phyloP scores from a whole-genome alignment of 2,329 filamentous ascomycete species.

The Stagonosporopsis tanaceti region DNA sequence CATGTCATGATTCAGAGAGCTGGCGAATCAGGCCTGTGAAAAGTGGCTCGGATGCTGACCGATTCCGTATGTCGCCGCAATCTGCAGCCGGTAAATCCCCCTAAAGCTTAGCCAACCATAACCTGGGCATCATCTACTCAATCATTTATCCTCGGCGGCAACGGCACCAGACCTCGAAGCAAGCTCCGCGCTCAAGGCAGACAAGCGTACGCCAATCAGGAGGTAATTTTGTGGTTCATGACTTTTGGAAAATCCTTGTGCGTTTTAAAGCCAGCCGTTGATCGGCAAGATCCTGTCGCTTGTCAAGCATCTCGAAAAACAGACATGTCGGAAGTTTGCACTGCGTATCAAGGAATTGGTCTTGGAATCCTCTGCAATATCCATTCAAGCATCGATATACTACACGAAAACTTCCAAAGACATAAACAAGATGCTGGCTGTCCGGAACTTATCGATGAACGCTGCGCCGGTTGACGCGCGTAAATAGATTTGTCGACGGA shows the following conservation, averaged over 20 bases:
- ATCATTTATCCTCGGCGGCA: constrained; percentile 1
- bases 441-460: constrained; percentile 27
- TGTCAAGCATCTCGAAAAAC: neutral
- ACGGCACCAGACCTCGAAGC: neutral
- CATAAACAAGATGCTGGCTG: neutral
- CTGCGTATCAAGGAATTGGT: neutral
- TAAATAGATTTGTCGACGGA: constrained; percentile 2
- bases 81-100: constrained; percentile 3
- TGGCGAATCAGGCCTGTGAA: neutral
- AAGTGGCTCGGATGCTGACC: neutral
- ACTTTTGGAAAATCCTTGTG: neutral
- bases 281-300: neutral
- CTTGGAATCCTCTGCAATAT: neutral
- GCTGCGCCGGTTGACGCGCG: constrained; percentile 29
- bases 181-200: constrained; percentile 13
- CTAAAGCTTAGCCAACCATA: constrained; percentile 5
- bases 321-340: too few relatives aligned
- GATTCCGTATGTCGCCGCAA: constrained; percentile 2
- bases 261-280: neutral
- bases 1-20: neutral
- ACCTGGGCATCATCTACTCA: neutral
- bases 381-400: neutral
- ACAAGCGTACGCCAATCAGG: constrained; percentile 6
- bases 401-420: neutral
- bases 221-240: constrained; percentile 6